These are phyloP conservation scores for Fusarium burgessii DNA, from an alignment of 2,329 filamentous ascomycete genomes.

Conservation along the genomic window DNA sequence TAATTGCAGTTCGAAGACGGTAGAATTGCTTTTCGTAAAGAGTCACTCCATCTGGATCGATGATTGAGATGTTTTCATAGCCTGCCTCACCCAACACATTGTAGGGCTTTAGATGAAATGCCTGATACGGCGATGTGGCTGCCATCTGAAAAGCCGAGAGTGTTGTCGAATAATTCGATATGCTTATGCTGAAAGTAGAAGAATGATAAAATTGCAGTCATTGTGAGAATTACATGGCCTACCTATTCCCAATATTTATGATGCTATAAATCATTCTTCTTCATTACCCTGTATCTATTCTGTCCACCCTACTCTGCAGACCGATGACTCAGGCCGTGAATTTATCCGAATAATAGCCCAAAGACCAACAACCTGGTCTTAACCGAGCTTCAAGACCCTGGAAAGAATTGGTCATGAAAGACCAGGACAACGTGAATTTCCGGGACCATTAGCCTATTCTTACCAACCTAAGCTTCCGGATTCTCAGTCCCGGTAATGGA, in stretches of 20 bases:
- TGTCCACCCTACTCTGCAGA: too few species aligned
- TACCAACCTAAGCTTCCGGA: background rate
- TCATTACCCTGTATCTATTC: background rate
- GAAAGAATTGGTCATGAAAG: background rate
- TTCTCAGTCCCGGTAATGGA: background rate
- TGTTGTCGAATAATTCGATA: rapidly evolving
- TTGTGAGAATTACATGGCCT: too few species aligned
- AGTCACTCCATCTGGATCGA: background rate
- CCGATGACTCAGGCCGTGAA: background rate
- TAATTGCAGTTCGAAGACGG: background rate
- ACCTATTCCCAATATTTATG: too few species aligned
- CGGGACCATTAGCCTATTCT: background rate
- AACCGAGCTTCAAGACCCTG: background rate
- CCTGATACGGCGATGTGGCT: rapidly evolving
- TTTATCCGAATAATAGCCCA: background rate
- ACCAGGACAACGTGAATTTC: background rate
- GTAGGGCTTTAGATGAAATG: rapidly evolving
- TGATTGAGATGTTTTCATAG: too few species aligned
- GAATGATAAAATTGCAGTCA: too few species aligned
- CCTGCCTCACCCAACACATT: rapidly evolving
- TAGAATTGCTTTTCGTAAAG: background rate
- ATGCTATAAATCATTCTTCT: background rate
- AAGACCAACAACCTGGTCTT: too few species aligned
- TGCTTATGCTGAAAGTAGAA: rapidly evolving
- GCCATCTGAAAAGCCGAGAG: rapidly evolving